These are phyloP conservation scores for Schoenoplectus tabernaemontani DNA, from an alignment of 202 grass and related monocot species.

Conservation along the genomic window DNA sequence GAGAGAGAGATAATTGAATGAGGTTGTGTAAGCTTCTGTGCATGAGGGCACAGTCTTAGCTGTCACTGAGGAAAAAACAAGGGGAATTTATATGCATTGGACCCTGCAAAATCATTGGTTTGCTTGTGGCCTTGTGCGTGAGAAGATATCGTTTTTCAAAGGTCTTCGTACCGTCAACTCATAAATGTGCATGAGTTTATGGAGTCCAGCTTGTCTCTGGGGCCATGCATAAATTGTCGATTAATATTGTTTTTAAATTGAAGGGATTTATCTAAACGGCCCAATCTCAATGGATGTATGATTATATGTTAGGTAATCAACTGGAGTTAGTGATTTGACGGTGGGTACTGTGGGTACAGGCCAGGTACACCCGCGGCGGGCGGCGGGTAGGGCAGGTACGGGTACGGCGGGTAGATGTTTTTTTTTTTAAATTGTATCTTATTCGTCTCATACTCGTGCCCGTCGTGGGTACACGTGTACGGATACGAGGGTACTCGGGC, in stretches of 20 bases:
- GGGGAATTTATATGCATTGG: neutral
- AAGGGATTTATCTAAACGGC: neutral
- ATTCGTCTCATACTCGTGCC: too few species aligned
- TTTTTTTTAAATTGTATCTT: too few species aligned
- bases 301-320: neutral
- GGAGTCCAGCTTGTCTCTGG: conserved; percentile 20
- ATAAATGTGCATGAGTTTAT: conserved; percentile 4
- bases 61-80: neutral
- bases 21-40: conserved; percentile 3
- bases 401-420: too few species aligned
- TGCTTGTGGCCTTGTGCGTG: too few species aligned
- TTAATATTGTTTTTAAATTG: too few species aligned
- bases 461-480: too few species aligned
- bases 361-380: too few species aligned
- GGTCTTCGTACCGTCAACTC: neutral
- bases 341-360: too few species aligned
- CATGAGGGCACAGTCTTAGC: conserved; percentile 10
- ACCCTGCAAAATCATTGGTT: conserved; percentile 18
- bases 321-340: too few species aligned
- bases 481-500: too few species aligned
- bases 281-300: too few species aligned
- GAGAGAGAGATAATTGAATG: conserved; percentile 1
- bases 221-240: neutral
- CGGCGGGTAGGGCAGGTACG: too few species aligned
- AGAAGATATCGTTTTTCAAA: neutral